Evolutionary conservation across 2,329 filamentous ascomycete species (phyloP), one percentile per base, ranked within the genome.

Genomic region (Apiospora hydei): DNA sequence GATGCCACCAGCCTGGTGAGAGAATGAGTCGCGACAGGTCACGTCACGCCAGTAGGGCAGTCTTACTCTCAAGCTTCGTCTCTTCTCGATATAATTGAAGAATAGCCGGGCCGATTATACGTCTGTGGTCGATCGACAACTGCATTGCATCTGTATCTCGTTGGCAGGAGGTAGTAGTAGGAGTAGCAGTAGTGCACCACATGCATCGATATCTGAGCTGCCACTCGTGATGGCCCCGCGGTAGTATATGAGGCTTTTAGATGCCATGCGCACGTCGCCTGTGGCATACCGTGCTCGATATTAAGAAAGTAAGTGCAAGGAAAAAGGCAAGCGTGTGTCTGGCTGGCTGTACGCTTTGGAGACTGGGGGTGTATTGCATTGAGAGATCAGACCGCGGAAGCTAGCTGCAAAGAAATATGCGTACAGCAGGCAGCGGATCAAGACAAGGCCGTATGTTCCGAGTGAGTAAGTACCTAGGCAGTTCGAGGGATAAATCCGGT

Each of bases 11-110:
- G 57, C 10, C 57, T 64, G 57, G 41, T 41, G 11, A 4, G 6
- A 13, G 34, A 41, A 64, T 41, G 57, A 64, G 21, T 64, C 57
- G 57, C 57, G 57, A 64, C 57, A 38, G 57, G 57, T 64, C 57
- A 64, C 30, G 57, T 64, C 57, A 41, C 57, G 57, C 57, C 57
- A 64, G 57, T 10, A 38, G 34, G 34, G 26, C 30, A 41, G 57
- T 64, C 34, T 41, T 64, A 41, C 34, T 64, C 41, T 41, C 34
- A 64, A 41, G 57, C 57, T 64, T 64, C 14, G 16, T 64, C 30
- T 41, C 16, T 41, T 38, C 34, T 38, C 34, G 30, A 21, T 38
- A 61, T 26, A 11, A 38, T 18, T 11, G 53, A n/a, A 64, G 1
- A 64, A 64, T 64, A 64, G 34, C 57, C 57, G 57, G 57, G 57